phyloP scores from a whole-genome alignment of 208 protist species.

The Leishmania gerbilli region DNA sequence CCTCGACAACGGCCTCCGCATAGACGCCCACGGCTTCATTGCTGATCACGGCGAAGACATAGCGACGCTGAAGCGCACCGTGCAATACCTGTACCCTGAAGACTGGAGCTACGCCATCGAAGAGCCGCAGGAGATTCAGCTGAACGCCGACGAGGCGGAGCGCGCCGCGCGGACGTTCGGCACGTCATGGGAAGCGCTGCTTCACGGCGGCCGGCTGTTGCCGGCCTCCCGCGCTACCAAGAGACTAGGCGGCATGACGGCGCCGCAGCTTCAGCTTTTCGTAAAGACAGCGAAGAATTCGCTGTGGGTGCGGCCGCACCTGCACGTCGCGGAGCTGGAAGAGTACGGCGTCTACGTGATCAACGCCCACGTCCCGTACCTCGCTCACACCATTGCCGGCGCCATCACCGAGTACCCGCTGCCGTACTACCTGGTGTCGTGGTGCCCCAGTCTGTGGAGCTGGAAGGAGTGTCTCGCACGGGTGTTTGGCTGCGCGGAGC shows the following conservation, averaged over 20 bases:
- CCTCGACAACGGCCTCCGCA: constrained; percentile 19
- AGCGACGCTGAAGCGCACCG: neutral
- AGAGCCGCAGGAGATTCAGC: constrained; percentile 18
- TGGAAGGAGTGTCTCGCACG: constrained; percentile 26
- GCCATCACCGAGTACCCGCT: constrained; percentile 8
- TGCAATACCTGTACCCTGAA: constrained; percentile 29
- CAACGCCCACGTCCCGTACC: constrained; percentile 33
- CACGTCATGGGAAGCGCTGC: constrained; percentile 27
- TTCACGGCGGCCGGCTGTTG: constrained; percentile 26
- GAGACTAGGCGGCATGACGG: constrained; percentile 35
- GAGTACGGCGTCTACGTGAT: constrained; percentile 39
- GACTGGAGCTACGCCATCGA: constrained; percentile 34
- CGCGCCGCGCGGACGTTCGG: constrained; percentile 16
- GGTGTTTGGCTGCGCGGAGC: constrained; percentile 22
- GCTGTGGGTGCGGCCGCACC: constrained; percentile 25
- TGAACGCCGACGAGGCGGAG: constrained; percentile 11
- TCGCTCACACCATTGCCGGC: constrained; percentile 11
- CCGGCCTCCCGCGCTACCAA: constrained; percentile 30
- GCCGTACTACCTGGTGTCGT: constrained; percentile 41
- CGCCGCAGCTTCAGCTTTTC: constrained; percentile 33
- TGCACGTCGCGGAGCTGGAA: constrained; percentile 34
- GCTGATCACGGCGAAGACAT: constrained; percentile 16
- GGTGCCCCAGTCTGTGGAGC: constrained; percentile 9
- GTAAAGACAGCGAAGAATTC: constrained; percentile 17
- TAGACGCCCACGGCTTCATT: constrained; percentile 29